phyloP scores from a whole-genome alignment of 108 stramenopile species.

The Seminavis robusta region DNA sequence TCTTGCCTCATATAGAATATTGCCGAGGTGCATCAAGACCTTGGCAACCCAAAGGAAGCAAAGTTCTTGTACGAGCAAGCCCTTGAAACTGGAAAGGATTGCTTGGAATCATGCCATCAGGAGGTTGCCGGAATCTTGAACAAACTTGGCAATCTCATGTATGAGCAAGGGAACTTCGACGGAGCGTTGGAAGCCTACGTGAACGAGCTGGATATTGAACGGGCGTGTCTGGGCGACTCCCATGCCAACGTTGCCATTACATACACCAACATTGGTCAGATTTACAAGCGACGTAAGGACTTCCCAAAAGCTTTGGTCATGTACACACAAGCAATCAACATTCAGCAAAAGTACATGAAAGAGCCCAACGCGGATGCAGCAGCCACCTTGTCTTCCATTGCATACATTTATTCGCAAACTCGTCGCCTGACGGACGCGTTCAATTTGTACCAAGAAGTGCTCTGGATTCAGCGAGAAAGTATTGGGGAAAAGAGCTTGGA shows the following conservation, averaged over 20 bases:
- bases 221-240: slow-evolving; percentile 21
- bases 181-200: slow-evolving; percentile 42
- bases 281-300: slow-evolving; percentile 46
- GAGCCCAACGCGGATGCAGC: slow-evolving; percentile 21
- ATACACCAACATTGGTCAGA: slow-evolving; percentile 51
- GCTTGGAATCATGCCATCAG: slow-evolving; percentile 45
- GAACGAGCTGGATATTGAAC: slow-evolving; percentile 44
- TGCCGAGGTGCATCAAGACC: slow-evolving; percentile 59
- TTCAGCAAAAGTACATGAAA: slow-evolving; percentile 6
- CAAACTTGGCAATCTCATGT: slow-evolving; percentile 61
- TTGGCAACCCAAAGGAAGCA: slow-evolving; percentile 43
- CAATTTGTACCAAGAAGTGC: slow-evolving; percentile 39
- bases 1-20: no score
- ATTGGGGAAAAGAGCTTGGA: slow-evolving; percentile 43
- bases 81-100: slow-evolving; percentile 25
- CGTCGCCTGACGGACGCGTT: slow-evolving; percentile 26
- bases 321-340: no score
- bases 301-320: slow-evolving; percentile 38
- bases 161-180: slow-evolving; percentile 51
- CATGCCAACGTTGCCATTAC: slow-evolving; percentile 52
- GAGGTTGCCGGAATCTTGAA: slow-evolving; percentile 61
- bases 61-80: slow-evolving; percentile 35
- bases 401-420: slow-evolving; percentile 26
- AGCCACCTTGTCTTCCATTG: slow-evolving; percentile 29
- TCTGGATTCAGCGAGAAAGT: slow-evolving; percentile 41